Evolutionary conservation across 2,329 filamentous ascomycete genomes (phyloP), one percentile per base, ranked within the genome.

Genomic region (Beauveria medogensis): DNA sequence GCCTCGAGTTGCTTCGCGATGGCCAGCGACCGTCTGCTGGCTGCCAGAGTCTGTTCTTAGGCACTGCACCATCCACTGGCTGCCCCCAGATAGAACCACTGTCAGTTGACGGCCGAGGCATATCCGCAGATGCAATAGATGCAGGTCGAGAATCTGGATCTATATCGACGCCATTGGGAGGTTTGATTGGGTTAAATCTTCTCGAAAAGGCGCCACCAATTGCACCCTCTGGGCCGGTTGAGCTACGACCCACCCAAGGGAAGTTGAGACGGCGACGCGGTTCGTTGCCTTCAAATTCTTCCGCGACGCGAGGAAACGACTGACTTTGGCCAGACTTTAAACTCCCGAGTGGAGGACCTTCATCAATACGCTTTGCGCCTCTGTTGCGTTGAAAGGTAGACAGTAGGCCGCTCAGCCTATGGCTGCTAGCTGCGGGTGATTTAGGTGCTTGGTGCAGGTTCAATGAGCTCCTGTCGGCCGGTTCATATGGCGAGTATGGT

Each of bases 41-140:
- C 5, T 90, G 89, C 87, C 88, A 94, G 1, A 88, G 76, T 54
- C 85, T 80, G 20, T 78, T 82, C 53, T 83, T 87, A 41, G 80
- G 76, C 3, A 78, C 68, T 3, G 73, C 72, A 16, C 72, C 71
- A 16, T 78, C 75, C n/a, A 73, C 74, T 0, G 78, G 77, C 1
- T 81, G 80, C 71, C 86, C 88, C 74, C 89, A 91, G 63, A 92
- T 90, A 26, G 87, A 89, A 53, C 86, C 83, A 64, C 87, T 90
- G 64, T 94, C 91, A 1, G 88, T 89, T 1, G 90, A 92, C 6
- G 90, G 91, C 53, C 90, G 82, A 2, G 90, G 88, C 57, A 92
- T 78, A 62, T 90, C 88, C 5, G 80, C 81, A 0, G 87, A 90
- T 16, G 85, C 83, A 62, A 88, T 87, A 2, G 87, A 90, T 1